phyloP scores from a whole-genome alignment of 2,329 filamentous ascomycete genomes.

The Clonostachys chloroleuca region DNA sequence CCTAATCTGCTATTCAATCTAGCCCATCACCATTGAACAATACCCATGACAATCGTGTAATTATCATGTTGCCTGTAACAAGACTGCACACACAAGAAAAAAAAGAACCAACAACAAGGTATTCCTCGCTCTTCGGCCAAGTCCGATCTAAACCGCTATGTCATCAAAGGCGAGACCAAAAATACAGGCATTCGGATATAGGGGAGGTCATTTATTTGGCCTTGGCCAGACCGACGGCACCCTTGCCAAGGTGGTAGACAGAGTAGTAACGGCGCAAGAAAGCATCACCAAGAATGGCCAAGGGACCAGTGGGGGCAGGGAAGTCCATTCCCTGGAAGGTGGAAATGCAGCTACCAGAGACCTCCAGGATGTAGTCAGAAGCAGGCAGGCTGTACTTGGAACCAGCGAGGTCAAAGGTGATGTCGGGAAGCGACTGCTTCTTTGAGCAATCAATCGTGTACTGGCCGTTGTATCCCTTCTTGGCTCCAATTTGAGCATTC shows the following conservation, averaged over 20 bases:
- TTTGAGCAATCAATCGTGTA: constrained; percentile 89
- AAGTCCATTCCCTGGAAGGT: constrained; percentile 97
- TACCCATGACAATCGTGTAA: too few species aligned
- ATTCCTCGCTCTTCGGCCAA: too few species aligned
- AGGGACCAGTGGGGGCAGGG: constrained; percentile 80
- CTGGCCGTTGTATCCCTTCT: constrained; percentile 96
- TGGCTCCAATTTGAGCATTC: constrained; percentile 96
- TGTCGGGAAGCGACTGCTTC: constrained; percentile 78
- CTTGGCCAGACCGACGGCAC: constrained; percentile 83
- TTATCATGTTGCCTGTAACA: not conserved
- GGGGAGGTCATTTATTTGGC: constrained; percentile 50
- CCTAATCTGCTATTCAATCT: too few species aligned
- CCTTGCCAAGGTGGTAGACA: constrained; percentile 90
- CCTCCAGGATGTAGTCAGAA: constrained; percentile 93
- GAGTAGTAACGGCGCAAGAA: constrained; percentile 88
- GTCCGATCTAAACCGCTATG: too few species aligned
- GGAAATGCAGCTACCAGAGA: constrained; percentile 93
- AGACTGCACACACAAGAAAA: not conserved
- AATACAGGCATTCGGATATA: too few species aligned
- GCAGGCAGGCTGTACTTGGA: constrained; percentile 89
- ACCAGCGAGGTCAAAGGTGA: constrained; percentile 85
- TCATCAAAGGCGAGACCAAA: too few species aligned
- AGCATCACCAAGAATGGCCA: constrained; percentile 90
- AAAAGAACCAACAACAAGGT: too few species aligned
- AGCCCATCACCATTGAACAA: too few species aligned